Evolutionary conservation across 192 early-diverging fungal genomes (phyloP).

Genomic region (Phycomyces blakesleeanus): DNA sequence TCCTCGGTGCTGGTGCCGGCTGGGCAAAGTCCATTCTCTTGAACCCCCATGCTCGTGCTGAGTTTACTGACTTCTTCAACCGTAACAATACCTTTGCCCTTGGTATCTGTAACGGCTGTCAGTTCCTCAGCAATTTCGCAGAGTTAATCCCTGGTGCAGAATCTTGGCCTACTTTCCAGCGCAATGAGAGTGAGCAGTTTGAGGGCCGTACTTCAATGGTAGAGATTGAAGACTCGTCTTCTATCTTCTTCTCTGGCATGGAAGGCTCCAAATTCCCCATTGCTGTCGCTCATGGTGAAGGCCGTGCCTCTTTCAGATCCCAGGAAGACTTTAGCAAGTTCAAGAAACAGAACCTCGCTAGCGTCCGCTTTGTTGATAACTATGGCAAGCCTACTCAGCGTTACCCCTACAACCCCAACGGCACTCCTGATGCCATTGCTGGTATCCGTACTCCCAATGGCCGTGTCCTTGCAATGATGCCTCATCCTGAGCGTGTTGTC

Average conservation of each 20-base stretch:
- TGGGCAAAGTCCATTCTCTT: slow-evolving; percentile 94
- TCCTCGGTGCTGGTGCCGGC: slow-evolving; percentile 95
- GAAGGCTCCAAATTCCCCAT: slow-evolving; percentile 85
- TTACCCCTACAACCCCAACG: slow-evolving; percentile 99
- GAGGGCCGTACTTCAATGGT: slow-evolving; percentile 88
- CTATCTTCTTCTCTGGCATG: slow-evolving; percentile 92
- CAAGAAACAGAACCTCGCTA: slow-evolving; percentile 50
- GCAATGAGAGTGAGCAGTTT: slow-evolving; percentile 93
- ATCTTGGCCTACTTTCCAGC: slow-evolving; percentile 88
- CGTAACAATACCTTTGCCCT: slow-evolving; percentile 90
- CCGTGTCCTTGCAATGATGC: slow-evolving; percentile 93
- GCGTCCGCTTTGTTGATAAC: slow-evolving; percentile 83
- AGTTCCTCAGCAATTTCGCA: slow-evolving; percentile 87
- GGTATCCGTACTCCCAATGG: slow-evolving; percentile 83
- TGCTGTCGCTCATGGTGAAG: slow-evolving; percentile 97
- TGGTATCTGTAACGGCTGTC: slow-evolving; percentile 99
- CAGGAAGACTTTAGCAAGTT: slow-evolving; percentile 42
- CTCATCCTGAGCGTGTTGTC: slow-evolving; percentile 95
- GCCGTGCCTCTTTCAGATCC: slow-evolving; percentile 73
- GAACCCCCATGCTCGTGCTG: slow-evolving; percentile 59
- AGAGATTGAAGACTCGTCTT: slow-evolving; percentile 44
- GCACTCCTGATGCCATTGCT: slow-evolving; percentile 81
- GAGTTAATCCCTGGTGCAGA: slow-evolving; percentile 84
- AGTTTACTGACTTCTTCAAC: slow-evolving; percentile 80
- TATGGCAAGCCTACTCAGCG: slow-evolving; percentile 66